These are phyloP conservation scores for Biscutella laevigata DNA, from an alignment of 441 rosid species.

Conservation along the genomic window DNA sequence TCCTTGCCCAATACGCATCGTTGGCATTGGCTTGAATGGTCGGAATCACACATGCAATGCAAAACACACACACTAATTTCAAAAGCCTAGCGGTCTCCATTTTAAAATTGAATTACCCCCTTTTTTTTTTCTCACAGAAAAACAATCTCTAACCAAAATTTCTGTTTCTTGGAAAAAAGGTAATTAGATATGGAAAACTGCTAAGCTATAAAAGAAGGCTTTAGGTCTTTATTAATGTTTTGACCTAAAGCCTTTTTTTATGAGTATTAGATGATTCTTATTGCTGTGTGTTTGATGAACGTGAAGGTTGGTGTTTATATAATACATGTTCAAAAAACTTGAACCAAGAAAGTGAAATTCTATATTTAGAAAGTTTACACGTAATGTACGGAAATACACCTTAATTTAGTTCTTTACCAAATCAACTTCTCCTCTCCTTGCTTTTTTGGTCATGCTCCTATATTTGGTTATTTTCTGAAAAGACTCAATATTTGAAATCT, in stretches of 20 bases:
- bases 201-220: slow-evolving; percentile 16
- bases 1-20: slow-evolving; percentile 36
- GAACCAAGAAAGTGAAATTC: background rate
- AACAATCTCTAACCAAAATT: no score
- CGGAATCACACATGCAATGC: slow-evolving; percentile 31
- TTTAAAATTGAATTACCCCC: slow-evolving; percentile 19
- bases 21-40: slow-evolving; percentile 25
- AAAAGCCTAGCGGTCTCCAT: slow-evolving; percentile 33
- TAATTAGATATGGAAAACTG: slow-evolving; percentile 19
- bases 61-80: slow-evolving; percentile 28
- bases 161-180: slow-evolving; percentile 9
- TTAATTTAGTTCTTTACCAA: background rate
- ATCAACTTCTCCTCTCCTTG: background rate
- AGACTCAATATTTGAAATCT: no score
- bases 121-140: background rate
- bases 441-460: background rate
- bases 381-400: slow-evolving; percentile 24
- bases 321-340: background rate
- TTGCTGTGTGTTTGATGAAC: slow-evolving; percentile 18
- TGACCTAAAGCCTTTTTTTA: slow-evolving; percentile 9
- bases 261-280: slow-evolving; percentile 22
- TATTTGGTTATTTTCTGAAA: slow-evolving; percentile 16
- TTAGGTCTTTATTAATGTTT: slow-evolving; percentile 14
- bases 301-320: slow-evolving; percentile 24
- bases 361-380: slow-evolving; percentile 23